A percentile compares a stretch with the other conserved stretches of the same genome.
These are phyloP conservation scores for Suillus fuscotomentosus DNA, from an alignment of 768 basidiomycete species.

Conservation along the genomic window DNA sequence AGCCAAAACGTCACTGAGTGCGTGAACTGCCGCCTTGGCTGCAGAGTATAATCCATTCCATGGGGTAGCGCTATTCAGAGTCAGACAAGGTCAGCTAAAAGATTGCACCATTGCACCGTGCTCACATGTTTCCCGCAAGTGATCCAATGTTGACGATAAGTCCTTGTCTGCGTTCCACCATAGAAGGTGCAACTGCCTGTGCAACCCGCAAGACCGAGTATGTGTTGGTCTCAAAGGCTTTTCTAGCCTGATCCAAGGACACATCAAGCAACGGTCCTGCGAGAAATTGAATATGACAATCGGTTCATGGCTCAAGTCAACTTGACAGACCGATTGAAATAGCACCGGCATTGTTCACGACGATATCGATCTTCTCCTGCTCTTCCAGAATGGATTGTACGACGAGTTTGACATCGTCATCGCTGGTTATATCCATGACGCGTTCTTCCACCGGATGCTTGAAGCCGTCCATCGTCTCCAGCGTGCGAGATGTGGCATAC, in stretches of 20 bases:
- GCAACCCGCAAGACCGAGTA: conserved; percentile 60
- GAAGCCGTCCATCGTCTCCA: conserved; percentile 62
- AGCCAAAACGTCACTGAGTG: conserved; percentile 59
- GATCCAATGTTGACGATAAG: conserved; percentile 77
- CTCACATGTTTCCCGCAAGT: conserved; percentile 59
- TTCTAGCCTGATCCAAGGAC: conserved; percentile 49
- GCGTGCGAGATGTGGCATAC: conserved; percentile 69
- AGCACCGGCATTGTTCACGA: conserved; percentile 76
- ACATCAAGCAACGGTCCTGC: conserved; percentile 51
- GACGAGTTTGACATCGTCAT: conserved; percentile 51
- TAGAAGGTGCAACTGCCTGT: conserved; percentile 65
- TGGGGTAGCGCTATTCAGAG: conserved; percentile 52
- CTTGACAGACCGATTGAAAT: conserved; percentile 40
- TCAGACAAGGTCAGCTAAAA: not conserved
- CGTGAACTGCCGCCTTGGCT: conserved; percentile 56
- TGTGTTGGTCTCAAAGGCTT: conserved; percentile 65
- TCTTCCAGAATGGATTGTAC: conserved; percentile 50
- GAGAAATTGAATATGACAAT: not conserved
- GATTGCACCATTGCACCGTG: conserved; percentile 5
- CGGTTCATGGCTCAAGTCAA: not conserved
- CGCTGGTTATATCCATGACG: conserved; percentile 62
- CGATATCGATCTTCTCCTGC: conserved; percentile 65
- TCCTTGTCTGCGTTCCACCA: conserved; percentile 63
- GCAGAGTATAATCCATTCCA: conserved; percentile 66
- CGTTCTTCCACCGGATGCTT: conserved; percentile 44